Evolutionary conservation across 306 rosid genomes (phyloP).

Genomic region (Dryas drummondii): DNA sequence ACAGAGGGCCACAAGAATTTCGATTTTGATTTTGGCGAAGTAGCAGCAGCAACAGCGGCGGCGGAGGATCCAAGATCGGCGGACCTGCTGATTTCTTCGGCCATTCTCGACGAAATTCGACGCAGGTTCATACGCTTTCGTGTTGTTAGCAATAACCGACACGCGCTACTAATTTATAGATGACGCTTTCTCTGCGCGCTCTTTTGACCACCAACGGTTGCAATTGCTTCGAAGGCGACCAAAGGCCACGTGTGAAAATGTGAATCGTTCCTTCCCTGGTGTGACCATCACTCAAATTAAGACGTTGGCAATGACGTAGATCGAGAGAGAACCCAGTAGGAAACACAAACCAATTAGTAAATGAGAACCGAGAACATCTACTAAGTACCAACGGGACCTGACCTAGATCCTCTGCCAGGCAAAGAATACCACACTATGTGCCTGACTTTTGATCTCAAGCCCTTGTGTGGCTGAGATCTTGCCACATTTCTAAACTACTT

Average conservation of each 20-base stretch:
- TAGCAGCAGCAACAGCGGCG: slow-evolving; percentile 2
- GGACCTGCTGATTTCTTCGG: slow-evolving; percentile 51
- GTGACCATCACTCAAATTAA: background rate
- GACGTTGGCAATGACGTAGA: background rate
- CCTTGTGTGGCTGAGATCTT: too few relatives aligned
- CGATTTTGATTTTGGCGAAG: slow-evolving; percentile 4
- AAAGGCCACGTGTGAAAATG: background rate
- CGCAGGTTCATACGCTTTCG: slow-evolving; percentile 42
- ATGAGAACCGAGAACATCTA: too few relatives aligned
- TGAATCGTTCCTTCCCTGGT: background rate
- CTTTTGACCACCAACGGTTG: background rate
- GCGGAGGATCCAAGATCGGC: slow-evolving; percentile 39
- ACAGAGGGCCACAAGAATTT: slow-evolving; percentile 74
- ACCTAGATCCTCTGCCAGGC: too few relatives aligned
- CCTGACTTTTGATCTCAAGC: too few relatives aligned
- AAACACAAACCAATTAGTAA: background rate
- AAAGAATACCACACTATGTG: too few relatives aligned
- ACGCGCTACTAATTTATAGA: background rate
- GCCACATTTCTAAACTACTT: too few relatives aligned
- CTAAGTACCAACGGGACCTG: too few relatives aligned
- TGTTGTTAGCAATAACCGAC: background rate
- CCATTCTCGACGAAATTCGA: slow-evolving; percentile 47
- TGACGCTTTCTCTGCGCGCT: slow-evolving; percentile 7
- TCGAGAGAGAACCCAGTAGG: background rate
- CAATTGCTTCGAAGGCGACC: background rate